Conservation (phyloP, 2,329 filamentous ascomycete genomes). For the Trichoderma sp. region DNA sequence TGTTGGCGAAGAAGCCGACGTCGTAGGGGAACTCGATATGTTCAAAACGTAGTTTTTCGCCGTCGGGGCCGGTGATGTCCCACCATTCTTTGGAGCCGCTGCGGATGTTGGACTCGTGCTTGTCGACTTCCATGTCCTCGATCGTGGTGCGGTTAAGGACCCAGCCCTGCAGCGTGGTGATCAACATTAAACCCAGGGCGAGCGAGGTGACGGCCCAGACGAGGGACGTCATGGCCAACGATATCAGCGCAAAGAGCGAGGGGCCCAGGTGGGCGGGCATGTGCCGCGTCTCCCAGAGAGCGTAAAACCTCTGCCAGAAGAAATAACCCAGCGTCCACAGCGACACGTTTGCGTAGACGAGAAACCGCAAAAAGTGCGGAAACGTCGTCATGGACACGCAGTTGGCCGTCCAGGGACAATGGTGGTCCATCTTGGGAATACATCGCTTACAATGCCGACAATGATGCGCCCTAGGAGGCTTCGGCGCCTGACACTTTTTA, state of each 20-base stretch:
- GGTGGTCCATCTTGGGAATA: constrained; percentile 80
- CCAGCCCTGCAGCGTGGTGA: constrained; percentile 61
- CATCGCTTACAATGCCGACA: constrained; percentile 74
- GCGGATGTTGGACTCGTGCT: constrained; percentile 57
- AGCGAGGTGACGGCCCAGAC: constrained; percentile 59
- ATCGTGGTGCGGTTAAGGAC: constrained; percentile 74
- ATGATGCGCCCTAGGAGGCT: constrained; percentile 77
- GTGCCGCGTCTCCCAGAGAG: constrained; percentile 63
- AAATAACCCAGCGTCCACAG: constrained; percentile 62
- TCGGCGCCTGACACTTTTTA: constrained; percentile 69
- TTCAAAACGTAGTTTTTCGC: constrained; percentile 49
- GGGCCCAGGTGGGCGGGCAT: constrained; percentile 76
- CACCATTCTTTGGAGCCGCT: constrained; percentile 46
- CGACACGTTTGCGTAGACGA: constrained; percentile 64
- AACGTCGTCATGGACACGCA: constrained; percentile 81
- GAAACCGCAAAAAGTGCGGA: constrained; percentile 78
- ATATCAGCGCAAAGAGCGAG: constrained; percentile 54
- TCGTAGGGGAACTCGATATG: constrained; percentile 81
- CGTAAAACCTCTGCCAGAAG: constrained; percentile 56
- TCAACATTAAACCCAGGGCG: constrained; percentile 62
- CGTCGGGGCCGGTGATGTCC: constrained; percentile 37
- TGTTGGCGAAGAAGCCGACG: constrained; percentile 70
- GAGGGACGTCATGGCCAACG: constrained; percentile 60
- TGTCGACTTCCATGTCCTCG: constrained; percentile 71
- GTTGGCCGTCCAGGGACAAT: constrained; percentile 82